Conservation (phyloP, 2,329 filamentous ascomycete species). For the Botrytis tulipae region DNA sequence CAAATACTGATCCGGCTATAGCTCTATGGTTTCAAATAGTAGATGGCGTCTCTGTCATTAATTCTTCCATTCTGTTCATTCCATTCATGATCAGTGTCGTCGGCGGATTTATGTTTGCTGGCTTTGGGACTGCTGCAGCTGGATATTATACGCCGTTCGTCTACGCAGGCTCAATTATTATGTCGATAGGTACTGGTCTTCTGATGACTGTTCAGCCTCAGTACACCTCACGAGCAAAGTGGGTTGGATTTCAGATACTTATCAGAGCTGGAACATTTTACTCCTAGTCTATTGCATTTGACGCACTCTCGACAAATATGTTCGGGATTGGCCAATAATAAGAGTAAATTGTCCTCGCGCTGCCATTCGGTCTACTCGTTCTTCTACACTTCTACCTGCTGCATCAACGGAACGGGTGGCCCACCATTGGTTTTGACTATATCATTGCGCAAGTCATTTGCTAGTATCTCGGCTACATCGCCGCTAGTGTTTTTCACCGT, state of each 20-base stretch:
- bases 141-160: slow-evolving; percentile 30
- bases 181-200: slow-evolving; percentile 41
- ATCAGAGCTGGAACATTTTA: slow-evolving; percentile 25
- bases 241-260: slow-evolving; percentile 38
- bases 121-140: slow-evolving; percentile 33
- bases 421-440: neutral
- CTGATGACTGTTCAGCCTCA: slow-evolving; percentile 40
- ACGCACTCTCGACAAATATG: neutral
- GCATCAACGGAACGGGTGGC: neutral
- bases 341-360: neutral
- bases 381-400: neutral
- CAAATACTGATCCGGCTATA: neutral
- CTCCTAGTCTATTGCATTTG: too few relatives aligned
- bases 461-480: neutral
- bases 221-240: slow-evolving; percentile 34
- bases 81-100: neutral
- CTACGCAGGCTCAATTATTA: slow-evolving; percentile 43
- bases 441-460: neutral
- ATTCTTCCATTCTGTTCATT: neutral
- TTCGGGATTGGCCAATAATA: too few relatives aligned
- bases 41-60: neutral
- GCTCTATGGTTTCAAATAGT: neutral
- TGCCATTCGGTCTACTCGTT: neutral
- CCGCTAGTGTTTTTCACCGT: neutral
- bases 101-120: slow-evolving; percentile 20